Conservation (phyloP, 768 basidiomycete species). For the Scleroderma bovista region DNA sequence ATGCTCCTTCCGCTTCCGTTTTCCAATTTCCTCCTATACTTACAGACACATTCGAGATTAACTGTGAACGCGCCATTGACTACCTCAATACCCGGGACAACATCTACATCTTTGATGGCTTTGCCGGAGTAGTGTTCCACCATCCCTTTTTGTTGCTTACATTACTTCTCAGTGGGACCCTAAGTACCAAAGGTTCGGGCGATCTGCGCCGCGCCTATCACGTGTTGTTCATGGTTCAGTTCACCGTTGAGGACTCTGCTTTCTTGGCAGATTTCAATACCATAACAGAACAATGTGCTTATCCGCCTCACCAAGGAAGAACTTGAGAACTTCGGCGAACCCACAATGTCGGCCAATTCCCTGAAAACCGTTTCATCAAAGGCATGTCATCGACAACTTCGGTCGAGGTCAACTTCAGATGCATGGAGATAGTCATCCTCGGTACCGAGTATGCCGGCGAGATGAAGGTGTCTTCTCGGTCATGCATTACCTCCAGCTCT, state of each 20-base stretch:
- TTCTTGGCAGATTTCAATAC: constrained; percentile 2
- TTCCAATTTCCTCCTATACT: neutral
- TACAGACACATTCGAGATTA: constrained; percentile 97
- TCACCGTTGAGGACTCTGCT: constrained; percentile 28
- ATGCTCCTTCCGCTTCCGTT: neutral
- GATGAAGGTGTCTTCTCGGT: constrained; percentile 99
- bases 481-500: constrained; percentile 99
- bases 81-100: constrained; percentile 98
- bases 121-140: constrained; percentile 56
- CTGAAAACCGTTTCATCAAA: constrained; percentile 98
- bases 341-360: constrained; percentile 99
- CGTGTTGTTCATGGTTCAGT: constrained; percentile 98
- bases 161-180: constrained; percentile 76
- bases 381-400: constrained; percentile 99
- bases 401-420: constrained; percentile 99
- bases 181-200: constrained; percentile 99
- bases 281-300: constrained; percentile 90
- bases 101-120: constrained; percentile 97
- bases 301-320: constrained; percentile 98
- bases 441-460: constrained; percentile 97
- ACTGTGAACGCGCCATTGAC: constrained; percentile 97
- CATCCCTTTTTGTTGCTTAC: neutral
- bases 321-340: constrained; percentile 90
- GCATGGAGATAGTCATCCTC: constrained; percentile 99
- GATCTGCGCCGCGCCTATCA: constrained; percentile 99